These are phyloP conservation scores for Ogataea paraovalis DNA, from an alignment of 805 yeast species.

Conservation along the genomic window DNA sequence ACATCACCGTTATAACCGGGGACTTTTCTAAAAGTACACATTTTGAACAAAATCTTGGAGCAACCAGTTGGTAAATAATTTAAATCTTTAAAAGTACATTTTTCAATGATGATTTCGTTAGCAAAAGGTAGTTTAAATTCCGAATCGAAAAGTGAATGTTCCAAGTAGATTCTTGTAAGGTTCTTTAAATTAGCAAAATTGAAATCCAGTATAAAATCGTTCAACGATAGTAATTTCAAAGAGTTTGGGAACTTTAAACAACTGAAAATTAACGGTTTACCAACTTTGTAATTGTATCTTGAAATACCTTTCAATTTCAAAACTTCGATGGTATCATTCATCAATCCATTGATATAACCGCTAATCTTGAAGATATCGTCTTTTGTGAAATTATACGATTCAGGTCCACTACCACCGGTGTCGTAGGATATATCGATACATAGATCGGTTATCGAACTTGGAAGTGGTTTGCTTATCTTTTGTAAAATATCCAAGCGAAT, in stretches of 20 bases:
- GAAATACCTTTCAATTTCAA: constrained; percentile 30
- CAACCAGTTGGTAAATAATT: constrained; percentile 19
- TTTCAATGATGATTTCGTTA: constrained; percentile 27
- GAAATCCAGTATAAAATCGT: constrained; percentile 28
- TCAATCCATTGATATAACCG: constrained; percentile 21
- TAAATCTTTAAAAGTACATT: constrained; percentile 30
- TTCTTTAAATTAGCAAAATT: constrained; percentile 24
- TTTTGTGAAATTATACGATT: constrained; percentile 24
- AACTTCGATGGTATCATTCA: constrained; percentile 25
- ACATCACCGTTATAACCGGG: constrained; percentile 27
- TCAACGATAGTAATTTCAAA: constrained; percentile 23
- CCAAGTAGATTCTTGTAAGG: constrained; percentile 24
- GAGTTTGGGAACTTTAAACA: constrained; percentile 28
- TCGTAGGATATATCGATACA: constrained; percentile 31
- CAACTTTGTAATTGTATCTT: constrained; percentile 28
- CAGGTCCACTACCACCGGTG: constrained; percentile 31
- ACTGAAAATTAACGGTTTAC: constrained; percentile 27
- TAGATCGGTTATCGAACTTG: constrained; percentile 25
- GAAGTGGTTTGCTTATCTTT: constrained; percentile 26
- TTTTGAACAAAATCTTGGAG: constrained; percentile 26
- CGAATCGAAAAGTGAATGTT: constrained; percentile 30
- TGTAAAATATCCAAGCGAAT: constrained; percentile 25
- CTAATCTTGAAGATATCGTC: constrained; percentile 29
- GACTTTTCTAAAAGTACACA: constrained; percentile 29
- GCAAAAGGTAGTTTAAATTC: constrained; percentile 27